Conservation (phyloP, 2,329 filamentous ascomycete species). For the Phyllosticta paracitricarpa region DNA sequence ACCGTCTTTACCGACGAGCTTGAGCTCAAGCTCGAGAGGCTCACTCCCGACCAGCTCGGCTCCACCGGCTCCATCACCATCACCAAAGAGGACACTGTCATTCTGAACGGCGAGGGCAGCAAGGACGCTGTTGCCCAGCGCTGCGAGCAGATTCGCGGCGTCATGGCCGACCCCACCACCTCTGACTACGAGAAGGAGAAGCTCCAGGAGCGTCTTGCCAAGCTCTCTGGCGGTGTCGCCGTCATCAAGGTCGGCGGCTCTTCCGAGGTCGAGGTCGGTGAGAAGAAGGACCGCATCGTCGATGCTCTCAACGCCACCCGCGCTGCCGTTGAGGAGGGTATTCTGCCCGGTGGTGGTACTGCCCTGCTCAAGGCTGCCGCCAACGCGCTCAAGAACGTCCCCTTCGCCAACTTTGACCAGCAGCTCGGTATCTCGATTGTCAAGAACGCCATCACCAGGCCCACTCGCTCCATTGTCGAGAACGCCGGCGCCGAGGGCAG, state of each 20-base stretch:
- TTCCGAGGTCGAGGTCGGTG: constrained; percentile 95
- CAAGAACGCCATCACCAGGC: constrained; percentile 95
- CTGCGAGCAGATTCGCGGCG: constrained; percentile 97
- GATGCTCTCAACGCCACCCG: constrained; percentile 97
- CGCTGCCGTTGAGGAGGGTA: constrained; percentile 96
- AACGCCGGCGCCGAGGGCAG: constrained; percentile 94
- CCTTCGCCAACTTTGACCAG: constrained; percentile 95
- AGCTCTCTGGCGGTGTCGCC: constrained; percentile 96
- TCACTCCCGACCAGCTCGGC: constrained; percentile 88
- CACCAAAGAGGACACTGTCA: constrained; percentile 99
- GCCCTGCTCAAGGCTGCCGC: constrained; percentile 93
- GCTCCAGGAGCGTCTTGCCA: constrained; percentile 98
- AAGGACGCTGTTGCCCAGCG: constrained; percentile 91
- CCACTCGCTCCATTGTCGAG: constrained; percentile 91
- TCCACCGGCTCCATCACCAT: constrained; percentile 98
- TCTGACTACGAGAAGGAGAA: constrained; percentile 99
- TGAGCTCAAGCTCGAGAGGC: constrained; percentile 98
- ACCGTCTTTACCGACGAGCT: constrained; percentile 98
- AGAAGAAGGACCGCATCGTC: constrained; percentile 99
- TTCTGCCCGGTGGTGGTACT: constrained; percentile 95
- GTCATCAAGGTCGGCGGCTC: constrained; percentile 98
- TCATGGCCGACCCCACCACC: constrained; percentile 86
- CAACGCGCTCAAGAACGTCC: constrained; percentile 74
- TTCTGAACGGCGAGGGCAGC: constrained; percentile 91
- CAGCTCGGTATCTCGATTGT: constrained; percentile 96